Base-by-base conservation (phyloP, 805 yeast species). In the Candida khao-thaluensis region DNA sequence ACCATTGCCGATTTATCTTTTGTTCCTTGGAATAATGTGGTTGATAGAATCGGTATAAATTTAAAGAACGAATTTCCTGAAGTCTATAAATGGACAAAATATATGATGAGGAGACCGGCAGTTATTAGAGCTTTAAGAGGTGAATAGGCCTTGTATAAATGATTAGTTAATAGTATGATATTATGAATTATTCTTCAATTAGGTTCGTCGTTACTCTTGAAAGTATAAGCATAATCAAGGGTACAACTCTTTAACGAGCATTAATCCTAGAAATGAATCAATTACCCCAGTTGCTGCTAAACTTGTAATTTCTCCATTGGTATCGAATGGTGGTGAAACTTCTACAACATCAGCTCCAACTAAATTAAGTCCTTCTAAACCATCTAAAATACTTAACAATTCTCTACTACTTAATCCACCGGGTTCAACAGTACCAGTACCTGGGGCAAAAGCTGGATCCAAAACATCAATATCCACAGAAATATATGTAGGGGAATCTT, bases 1-100 rank as follows among this genome's bases (percentile, higher is more conserved):
- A 69, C 96, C 1, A 81, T 90, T 31, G 97, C 97, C 2, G 98
- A 90, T 62, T 71, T 90, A 54, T 79, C 91, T 16, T 90, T 90
- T 66, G 95, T 90, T 20, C 95, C 98, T 11, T 90, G 98, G 98
- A 90, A 90, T 61, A 90, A 89, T 54, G 96, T 90, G 12, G 95
- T 90, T 38, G 95, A 86, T 59, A 73, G 95, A 53, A 85, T 90
- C 39, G 97, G 96, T 6, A 87, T 90, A 46, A 86, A 85, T 53
- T 76, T 90, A 53, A 83, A 84, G 59, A 74, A 77, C 21, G 97
- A 90, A 59, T 89, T 85, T 57, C 96, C 96, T 1, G 97, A 90
- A 65, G 96, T 89, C 33, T 89, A 86, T 69, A 87, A 87, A 60
- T 90, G 96, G 97, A 90, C 96, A 8, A 83, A 85, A 58, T 82